Evolutionary conservation across 1,284 basidiomycete genomes (phyloP), one percentile per base, ranked within the genome.

Genomic region (Porodaedalea pini): DNA sequence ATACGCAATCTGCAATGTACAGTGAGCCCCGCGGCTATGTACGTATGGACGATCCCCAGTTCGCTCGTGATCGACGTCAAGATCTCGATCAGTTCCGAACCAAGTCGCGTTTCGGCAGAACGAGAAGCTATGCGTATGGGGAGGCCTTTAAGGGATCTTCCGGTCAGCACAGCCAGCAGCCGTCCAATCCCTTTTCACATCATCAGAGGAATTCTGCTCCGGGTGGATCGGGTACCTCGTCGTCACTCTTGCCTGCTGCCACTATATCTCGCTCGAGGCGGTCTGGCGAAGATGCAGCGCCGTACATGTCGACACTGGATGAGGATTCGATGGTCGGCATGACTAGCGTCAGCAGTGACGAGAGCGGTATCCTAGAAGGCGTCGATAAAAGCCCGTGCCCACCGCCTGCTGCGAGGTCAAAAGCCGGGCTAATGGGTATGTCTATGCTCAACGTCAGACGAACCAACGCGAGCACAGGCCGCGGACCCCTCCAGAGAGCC

Each of bases 41-140:
- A 37, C 83, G 79, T 17, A 99, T 99, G 96, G 92, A 98, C 67
- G 94, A 98, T 69, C 94, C 94, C 0, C 79, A 80, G 40, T 88
- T 94, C 70, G 80, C 86, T 25, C 76, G 79, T 17, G 87, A 90
- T 44, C 87, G 94, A 48, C 82, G 86, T 54, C 86, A 90, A 65
- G 92, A 97, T 66, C 73, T 98, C 54, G 90, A 93, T 72, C 90
- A 92, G 62, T 96, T 98, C 79, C 87, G 96, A 62, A 68, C 67
- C 34, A 92, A 89, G 71, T 82, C 82, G 64, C 88, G 87, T 68
- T 92, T 92, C 67, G 86, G 85, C 34, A 86, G 93, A 52, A 90
- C 93, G 45, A 89, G 90, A 67, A 94, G 91, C 0, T 95, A 92
- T 67, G 87, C 92, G 1, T 94, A 91, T 66, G 92, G 92, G 29